A percentile compares a stretch with the other conserved stretches of the same genome.
Evolutionary conservation across 78 protist species (phyloP).

Genomic region (Protostelium mycophagum): DNA sequence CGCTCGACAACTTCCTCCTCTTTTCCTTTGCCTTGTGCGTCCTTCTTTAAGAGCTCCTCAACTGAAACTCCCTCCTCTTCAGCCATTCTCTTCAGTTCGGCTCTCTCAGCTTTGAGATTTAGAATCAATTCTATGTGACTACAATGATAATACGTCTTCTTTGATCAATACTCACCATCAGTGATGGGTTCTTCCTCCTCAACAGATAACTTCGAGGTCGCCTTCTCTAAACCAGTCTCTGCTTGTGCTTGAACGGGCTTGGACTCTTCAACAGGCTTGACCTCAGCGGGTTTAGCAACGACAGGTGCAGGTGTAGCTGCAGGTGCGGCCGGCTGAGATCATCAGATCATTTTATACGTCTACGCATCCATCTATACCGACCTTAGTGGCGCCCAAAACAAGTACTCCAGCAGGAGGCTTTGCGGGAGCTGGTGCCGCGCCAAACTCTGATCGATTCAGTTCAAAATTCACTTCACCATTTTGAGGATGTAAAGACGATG

Average conservation of each 20-base stretch:
- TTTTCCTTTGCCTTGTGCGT: background rate
- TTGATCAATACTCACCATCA: background rate
- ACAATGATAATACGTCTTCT: background rate
- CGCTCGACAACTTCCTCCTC: background rate
- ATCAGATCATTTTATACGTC: background rate
- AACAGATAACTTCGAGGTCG: background rate
- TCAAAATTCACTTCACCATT: background rate
- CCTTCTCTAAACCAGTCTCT: background rate
- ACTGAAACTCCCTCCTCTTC: background rate
- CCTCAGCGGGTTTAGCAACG: background rate
- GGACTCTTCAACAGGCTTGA: background rate
- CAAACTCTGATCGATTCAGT: background rate
- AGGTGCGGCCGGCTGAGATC: background rate
- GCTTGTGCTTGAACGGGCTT: background rate
- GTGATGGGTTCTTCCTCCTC: background rate
- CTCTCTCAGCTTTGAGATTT: background rate
- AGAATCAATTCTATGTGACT: background rate
- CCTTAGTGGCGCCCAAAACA: background rate
- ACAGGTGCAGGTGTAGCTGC: background rate
- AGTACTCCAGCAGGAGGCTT: background rate
- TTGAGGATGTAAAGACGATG: background rate
- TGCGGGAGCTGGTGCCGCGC: background rate
- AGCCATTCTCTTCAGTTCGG: background rate
- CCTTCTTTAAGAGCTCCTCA: background rate
- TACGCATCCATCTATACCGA: background rate